Evolutionary conservation across 345 rosid genomes (phyloP).

Genomic region (Kernera saxatilis): DNA sequence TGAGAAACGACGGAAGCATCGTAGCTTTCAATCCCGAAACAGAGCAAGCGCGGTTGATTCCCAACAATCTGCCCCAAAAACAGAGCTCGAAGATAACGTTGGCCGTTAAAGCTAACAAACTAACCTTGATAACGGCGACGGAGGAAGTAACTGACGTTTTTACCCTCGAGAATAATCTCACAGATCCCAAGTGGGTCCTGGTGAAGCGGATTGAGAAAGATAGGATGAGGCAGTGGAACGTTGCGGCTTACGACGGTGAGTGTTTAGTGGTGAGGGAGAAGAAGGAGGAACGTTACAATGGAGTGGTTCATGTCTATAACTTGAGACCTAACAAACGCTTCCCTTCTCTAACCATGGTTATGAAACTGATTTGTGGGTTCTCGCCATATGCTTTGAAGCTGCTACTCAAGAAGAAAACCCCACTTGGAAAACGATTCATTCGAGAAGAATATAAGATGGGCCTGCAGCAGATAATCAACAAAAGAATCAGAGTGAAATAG

Average conservation of each 20-base stretch:
- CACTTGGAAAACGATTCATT: too few relatives aligned
- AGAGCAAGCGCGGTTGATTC: background rate
- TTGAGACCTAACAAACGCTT: too few relatives aligned
- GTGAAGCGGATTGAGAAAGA: background rate
- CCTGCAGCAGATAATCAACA: too few relatives aligned
- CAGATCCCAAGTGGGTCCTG: background rate
- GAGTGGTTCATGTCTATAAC: constrained; percentile 1
- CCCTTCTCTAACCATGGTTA: too few relatives aligned
- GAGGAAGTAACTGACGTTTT: background rate
- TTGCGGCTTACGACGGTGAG: background rate
- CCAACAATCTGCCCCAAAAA: too few relatives aligned
- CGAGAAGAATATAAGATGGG: too few relatives aligned
- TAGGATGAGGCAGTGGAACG: background rate
- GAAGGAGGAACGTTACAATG: too few relatives aligned
- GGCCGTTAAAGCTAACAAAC: background rate
- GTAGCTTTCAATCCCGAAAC: background rate
- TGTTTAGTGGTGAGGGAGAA: background rate
- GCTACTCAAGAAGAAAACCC: too few relatives aligned
- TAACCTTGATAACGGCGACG: background rate
- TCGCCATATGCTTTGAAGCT: too few relatives aligned
- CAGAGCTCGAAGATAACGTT: too few relatives aligned
- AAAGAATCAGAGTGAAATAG: too few relatives aligned
- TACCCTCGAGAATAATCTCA: background rate
- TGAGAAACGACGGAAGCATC: background rate
- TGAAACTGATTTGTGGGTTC: too few relatives aligned